Base-by-base conservation (phyloP, 2,329 filamentous ascomycete genomes). In the Fusarium secorum region DNA sequence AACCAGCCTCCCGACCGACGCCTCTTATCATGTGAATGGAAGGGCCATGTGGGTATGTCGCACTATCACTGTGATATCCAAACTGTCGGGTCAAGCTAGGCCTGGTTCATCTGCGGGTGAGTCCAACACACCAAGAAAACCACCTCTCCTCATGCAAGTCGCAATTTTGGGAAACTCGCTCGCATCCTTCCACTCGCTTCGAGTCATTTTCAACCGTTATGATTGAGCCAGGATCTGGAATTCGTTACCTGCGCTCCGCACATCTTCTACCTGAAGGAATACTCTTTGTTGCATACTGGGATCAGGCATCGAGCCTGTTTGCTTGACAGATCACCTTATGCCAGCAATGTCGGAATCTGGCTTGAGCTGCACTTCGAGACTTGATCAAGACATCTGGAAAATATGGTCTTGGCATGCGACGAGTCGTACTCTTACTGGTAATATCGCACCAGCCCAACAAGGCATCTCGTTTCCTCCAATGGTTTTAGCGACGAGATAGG, bases 11-110 rank as follows among this genome's bases (percentile, higher is more conserved):
- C 75, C 73, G 72, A 49, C 49, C 57, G 32, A 48, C 61, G 58
- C 45, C 66, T 66, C 46, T 64, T 66, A 60, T 76, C 75, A 77
- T 76, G 76, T 76, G 75, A 75, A 73, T 69, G 52, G 64, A 67
- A 64, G 57, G 70, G 68, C 65, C 57, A 64, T 75, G 66, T 69
- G 73, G 70, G 51, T 63, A 42, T 24, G 39, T 58, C 49, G 57
- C 64, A 69, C 33, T 63, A 69, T 69, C 68, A 72, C 60, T 54
- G 69, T 63, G 64, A 72, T 74, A 75, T 46, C 76, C 76, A 68
- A 33, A 66, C 73, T 69, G 72, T 74, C 71, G 76, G 76, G 72
- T 73, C 64, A 52, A 66, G 22, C 68, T 60, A 59, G 56, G 51
- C 54, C 62, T 48, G 55, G 54, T 54, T 59, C 64, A 52, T 58